Conservation (phyloP, 176 grass and related monocot genomes). For the Tillandsia fasciculata region DNA sequence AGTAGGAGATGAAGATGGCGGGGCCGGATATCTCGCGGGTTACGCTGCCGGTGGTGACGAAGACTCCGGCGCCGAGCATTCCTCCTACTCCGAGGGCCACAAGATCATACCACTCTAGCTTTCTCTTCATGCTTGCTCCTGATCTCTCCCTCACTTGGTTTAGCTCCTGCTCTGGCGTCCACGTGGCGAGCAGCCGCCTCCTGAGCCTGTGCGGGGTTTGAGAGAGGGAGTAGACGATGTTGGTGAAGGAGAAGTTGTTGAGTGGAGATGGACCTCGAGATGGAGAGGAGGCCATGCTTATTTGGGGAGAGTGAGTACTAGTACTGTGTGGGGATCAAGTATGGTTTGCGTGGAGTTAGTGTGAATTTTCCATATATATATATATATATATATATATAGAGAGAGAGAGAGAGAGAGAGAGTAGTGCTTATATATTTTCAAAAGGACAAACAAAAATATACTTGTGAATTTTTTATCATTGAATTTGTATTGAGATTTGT, state of each 20-base stretch:
- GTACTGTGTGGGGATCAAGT: too few relatives aligned
- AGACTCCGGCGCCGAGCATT: conserved; percentile 27
- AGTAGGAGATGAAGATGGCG: conserved; percentile 20
- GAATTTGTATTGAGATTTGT: too few relatives aligned
- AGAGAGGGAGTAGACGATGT: conserved; percentile 3
- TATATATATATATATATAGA: too few relatives aligned
- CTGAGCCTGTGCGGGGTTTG: conserved; percentile 20
- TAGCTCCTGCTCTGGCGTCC: conserved; percentile 23
- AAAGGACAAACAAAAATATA: too few relatives aligned
- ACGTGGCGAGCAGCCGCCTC: conserved; percentile 6
- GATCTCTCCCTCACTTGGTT: conserved; percentile 25
- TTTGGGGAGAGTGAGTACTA: too few relatives aligned
- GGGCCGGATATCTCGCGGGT: conserved; percentile 12
- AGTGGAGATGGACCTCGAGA: background rate
- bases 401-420: too few relatives aligned
- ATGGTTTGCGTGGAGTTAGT: too few relatives aligned
- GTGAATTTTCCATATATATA: too few relatives aligned
- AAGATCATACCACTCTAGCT: conserved; percentile 27
- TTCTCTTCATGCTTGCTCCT: conserved; percentile 25
- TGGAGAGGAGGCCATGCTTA: too few relatives aligned
- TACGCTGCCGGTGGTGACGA: conserved; percentile 20
- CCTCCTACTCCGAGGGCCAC: conserved; percentile 21
- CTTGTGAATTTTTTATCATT: too few relatives aligned
- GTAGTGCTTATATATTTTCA: too few relatives aligned
- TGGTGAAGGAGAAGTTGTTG: background rate